A percentile compares a stretch with the other conserved stretches of the same genome.
phyloP scores from a whole-genome alignment of 192 early-diverging fungal species.

The Spinellus fusiger region DNA sequence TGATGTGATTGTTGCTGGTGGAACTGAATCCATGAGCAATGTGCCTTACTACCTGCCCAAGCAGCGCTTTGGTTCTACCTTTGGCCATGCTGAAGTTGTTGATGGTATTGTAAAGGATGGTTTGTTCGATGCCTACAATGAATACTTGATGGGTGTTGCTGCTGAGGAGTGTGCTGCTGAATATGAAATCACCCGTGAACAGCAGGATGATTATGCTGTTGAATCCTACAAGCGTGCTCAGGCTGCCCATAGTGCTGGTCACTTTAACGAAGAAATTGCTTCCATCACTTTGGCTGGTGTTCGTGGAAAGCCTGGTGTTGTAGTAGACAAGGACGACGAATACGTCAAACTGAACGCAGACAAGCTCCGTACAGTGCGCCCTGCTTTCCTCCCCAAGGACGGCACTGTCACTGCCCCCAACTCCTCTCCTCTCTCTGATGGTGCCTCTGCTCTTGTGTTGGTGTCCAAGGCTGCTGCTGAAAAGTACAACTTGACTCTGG shows the following conservation, averaged over 20 bases:
- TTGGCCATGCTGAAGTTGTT: constrained; percentile 63
- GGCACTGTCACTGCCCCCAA: constrained; percentile 94
- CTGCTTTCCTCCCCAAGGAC: constrained; percentile 75
- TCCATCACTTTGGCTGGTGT: constrained; percentile 63
- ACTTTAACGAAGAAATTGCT: constrained; percentile 66
- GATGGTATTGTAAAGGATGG: constrained; percentile 75
- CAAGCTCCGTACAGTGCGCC: constrained; percentile 84
- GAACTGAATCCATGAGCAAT: constrained; percentile 80
- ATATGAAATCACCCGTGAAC: constrained; percentile 68
- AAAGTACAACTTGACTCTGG: constrained; percentile 42
- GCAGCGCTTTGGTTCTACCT: constrained; percentile 72
- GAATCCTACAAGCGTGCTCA: constrained; percentile 78
- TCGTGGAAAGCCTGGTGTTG: constrained; percentile 60
- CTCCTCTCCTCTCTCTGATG: constrained; percentile 79
- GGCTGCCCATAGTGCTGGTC: constrained; percentile 56
- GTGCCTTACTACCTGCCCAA: constrained; percentile 77
- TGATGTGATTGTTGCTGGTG: constrained; percentile 69
- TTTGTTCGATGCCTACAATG: constrained; percentile 68
- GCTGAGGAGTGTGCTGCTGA: constrained; percentile 79
- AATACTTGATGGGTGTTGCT: constrained; percentile 72
- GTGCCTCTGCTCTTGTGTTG: constrained; percentile 68
- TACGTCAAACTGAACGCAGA: constrained; percentile 69
- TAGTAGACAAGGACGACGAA: constrained; percentile 66
- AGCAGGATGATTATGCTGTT: constrained; percentile 75
- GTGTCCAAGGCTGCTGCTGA: constrained; percentile 60